Evolutionary conservation across 805 yeast species (phyloP).

Genomic region (Saturnispora dispora): DNA sequence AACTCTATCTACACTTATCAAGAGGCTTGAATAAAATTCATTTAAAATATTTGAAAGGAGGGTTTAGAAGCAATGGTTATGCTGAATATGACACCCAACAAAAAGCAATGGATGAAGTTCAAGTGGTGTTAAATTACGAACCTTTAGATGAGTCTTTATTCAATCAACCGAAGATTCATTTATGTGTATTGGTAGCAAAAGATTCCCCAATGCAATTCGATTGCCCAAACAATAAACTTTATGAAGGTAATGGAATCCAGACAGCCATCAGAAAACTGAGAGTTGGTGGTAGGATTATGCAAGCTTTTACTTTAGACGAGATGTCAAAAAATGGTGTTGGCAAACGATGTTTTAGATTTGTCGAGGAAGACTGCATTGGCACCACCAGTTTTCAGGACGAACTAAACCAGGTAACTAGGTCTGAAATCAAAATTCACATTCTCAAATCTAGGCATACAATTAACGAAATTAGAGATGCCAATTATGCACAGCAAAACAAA

Average conservation of each 20-base stretch:
- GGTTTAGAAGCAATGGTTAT: constrained; percentile 26
- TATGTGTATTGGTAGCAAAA: constrained; percentile 64
- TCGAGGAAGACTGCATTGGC: constrained; percentile 50
- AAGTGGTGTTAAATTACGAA: constrained; percentile 33
- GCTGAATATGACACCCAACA: constrained; percentile 17
- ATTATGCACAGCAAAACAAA: constrained; percentile 79
- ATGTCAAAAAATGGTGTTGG: constrained; percentile 76
- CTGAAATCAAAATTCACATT: constrained; percentile 70
- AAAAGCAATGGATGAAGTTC: constrained; percentile 13
- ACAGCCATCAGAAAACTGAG: constrained; percentile 66
- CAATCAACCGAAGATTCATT: constrained; percentile 66
- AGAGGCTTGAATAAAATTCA: constrained; percentile 53
- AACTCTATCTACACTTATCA: constrained; percentile 54
- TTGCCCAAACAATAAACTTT: constrained; percentile 44
- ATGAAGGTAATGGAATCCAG: constrained; percentile 60
- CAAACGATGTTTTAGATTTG: constrained; percentile 64
- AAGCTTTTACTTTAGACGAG: constrained; percentile 85
- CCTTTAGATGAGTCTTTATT: constrained; percentile 36
- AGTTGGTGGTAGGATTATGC: constrained; percentile 81
- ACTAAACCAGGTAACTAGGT: constrained; percentile 30
- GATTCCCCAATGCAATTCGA: constrained; percentile 71
- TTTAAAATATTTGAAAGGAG: constrained; percentile 39
- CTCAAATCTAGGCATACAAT: constrained; percentile 58
- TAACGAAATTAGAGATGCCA: constrained; percentile 63
- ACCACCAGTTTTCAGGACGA: constrained; percentile 42